Evolutionary conservation across 2,329 filamentous ascomycete genomes (phyloP).

Genomic region (Stachybotrys chlorohalonatus): DNA sequence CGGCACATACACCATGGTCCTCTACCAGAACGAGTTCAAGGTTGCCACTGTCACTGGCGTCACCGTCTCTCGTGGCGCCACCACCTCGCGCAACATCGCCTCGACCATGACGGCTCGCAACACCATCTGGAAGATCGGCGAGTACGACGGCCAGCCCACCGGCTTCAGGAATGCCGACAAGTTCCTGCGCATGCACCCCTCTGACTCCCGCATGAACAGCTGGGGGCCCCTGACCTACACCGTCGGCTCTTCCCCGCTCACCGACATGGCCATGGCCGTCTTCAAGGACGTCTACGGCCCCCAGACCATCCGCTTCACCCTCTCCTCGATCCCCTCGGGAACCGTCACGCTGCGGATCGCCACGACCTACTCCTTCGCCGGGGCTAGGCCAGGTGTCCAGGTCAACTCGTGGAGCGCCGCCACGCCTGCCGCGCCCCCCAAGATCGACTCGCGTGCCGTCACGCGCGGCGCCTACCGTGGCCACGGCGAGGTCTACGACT

Average conservation of each 20-base stretch:
- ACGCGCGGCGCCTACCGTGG: conserved; percentile 59
- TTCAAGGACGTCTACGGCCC: conserved; percentile 52
- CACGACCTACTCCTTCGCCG: conserved; percentile 54
- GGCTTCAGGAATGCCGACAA: conserved; percentile 61
- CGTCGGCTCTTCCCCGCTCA: conserved; percentile 41
- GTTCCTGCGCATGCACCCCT: conserved; percentile 60
- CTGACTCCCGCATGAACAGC: conserved; percentile 51
- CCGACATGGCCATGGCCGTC: conserved; percentile 56
- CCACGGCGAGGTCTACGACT: conserved; percentile 54
- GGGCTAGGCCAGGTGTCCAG: conserved; percentile 46
- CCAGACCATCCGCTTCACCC: conserved; percentile 51
- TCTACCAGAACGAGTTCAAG: conserved; percentile 51
- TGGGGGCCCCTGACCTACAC: conserved; percentile 55
- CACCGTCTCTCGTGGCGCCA: conserved; percentile 38
- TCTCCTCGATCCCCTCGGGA: conserved; percentile 35
- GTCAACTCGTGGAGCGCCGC: conserved; percentile 45
- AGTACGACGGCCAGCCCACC: conserved; percentile 54
- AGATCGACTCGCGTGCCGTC: conserved; percentile 56
- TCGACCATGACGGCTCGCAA: conserved; percentile 35
- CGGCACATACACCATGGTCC: conserved; percentile 59
- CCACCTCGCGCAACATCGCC: conserved; percentile 40
- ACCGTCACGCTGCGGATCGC: conserved; percentile 54
- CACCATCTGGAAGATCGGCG: conserved; percentile 55
- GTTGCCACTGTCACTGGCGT: conserved; percentile 38
- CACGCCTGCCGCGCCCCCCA: conserved; percentile 44